Evolutionary conservation across 495 filamentous ascomycete species (phyloP).

Genomic region (Melanomma pulvis-pyrius): DNA sequence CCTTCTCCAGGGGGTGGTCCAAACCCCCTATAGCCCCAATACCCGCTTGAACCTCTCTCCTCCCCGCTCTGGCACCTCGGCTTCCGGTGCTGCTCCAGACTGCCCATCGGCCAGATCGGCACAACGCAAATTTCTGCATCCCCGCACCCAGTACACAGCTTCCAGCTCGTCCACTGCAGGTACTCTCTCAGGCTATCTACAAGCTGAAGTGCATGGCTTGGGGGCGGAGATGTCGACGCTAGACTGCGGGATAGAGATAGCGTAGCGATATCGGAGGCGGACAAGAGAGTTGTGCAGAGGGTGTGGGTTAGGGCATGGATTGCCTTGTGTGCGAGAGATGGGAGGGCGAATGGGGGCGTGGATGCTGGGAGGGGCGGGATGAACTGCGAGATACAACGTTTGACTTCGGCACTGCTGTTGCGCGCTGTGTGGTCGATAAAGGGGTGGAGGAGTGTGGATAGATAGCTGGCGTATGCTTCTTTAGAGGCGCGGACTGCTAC

Average conservation of each 20-base stretch:
- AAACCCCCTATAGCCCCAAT: conserved; percentile 21
- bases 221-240: not conserved
- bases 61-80: conserved; percentile 51
- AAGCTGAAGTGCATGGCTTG: conserved; percentile 4
- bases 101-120: conserved; percentile 67
- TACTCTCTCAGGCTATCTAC: conserved; percentile 52
- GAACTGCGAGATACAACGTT: conserved; percentile 58
- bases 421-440: conserved; percentile 56
- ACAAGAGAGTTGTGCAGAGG: conserved; percentile 56
- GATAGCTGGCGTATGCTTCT: conserved; percentile 48
- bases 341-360: conserved; percentile 32
- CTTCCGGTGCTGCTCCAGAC: conserved; percentile 54
- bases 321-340: conserved; percentile 48
- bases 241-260: conserved; percentile 2
- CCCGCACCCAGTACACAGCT: conserved; percentile 58
- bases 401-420: conserved; percentile 43
- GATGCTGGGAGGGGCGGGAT: conserved; percentile 35
- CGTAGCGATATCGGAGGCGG: conserved; percentile 38
- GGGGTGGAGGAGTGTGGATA: conserved; percentile 52
- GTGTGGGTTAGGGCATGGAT: conserved; percentile 47
- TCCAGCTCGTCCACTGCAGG: conserved; percentile 65
- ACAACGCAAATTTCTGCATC: conserved; percentile 66
- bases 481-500: conserved; percentile 43
- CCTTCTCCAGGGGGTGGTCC: conserved; percentile 5
- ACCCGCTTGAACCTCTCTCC: conserved; percentile 3